Percentiles rank a stretch among this genome's conserved stretches.
These are phyloP conservation scores for Stereum hirsutum DNA, from an alignment of 1,284 basidiomycete genomes.

Conservation along the genomic window DNA sequence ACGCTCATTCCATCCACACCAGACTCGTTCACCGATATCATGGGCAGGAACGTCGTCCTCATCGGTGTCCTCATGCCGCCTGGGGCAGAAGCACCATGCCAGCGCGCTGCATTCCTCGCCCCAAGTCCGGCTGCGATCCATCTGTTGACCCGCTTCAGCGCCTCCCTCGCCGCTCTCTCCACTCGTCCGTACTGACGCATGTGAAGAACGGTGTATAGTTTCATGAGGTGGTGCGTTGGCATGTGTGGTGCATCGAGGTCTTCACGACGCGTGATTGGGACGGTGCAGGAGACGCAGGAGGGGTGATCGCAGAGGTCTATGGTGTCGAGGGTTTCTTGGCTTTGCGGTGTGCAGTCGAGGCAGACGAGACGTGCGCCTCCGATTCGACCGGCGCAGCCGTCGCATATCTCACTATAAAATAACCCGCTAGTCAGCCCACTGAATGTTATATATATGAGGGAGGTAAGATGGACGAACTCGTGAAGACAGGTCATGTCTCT, in stretches of 20 bases:
- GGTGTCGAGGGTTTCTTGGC: background rate
- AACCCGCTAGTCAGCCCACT: too few species aligned
- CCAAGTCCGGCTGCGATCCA: background rate
- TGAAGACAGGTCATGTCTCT: background rate
- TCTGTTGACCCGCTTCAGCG: slow-evolving; percentile 5
- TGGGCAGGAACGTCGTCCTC: too few species aligned
- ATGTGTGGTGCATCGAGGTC: slow-evolving; percentile 6
- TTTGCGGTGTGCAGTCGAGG: slow-evolving; percentile 7
- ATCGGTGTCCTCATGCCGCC: too few species aligned
- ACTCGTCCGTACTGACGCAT: slow-evolving; percentile 2
- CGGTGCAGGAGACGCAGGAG: background rate
- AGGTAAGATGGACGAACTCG: slow-evolving; percentile 3
- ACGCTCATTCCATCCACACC: too few species aligned
- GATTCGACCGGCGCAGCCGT: slow-evolving; percentile 5
- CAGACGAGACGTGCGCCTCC: slow-evolving; percentile 8
- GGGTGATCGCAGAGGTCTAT: slow-evolving; percentile 6
- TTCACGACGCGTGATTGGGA: background rate
- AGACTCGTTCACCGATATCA: too few species aligned
- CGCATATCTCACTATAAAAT: background rate
- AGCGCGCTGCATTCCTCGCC: too few species aligned
- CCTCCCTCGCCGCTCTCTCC: background rate
- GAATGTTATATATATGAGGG: background rate
- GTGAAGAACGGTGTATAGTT: background rate
- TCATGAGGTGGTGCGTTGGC: slow-evolving; percentile 7
- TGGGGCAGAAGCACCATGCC: too few species aligned